Percentiles rank a stretch among this genome's conserved stretches.
Conservation (phyloP, 768 basidiomycete genomes). For the Lactarius sp. region DNA sequence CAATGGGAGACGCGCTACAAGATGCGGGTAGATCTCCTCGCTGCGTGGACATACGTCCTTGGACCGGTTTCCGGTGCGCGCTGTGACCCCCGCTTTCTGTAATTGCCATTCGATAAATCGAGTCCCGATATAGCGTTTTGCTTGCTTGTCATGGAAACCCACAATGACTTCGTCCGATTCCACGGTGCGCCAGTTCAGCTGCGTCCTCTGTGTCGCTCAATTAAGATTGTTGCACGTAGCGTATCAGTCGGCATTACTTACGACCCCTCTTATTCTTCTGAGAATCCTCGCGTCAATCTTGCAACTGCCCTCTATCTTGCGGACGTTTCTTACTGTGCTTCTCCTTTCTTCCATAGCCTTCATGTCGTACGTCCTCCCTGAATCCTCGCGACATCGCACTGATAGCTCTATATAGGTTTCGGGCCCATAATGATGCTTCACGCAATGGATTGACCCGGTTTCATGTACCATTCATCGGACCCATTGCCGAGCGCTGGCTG, state of each 20-base stretch:
- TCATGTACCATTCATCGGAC: slow-evolving; percentile 58
- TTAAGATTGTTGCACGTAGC: slow-evolving; percentile 39
- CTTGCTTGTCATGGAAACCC: slow-evolving; percentile 68
- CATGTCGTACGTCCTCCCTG: slow-evolving; percentile 49
- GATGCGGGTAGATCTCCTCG: slow-evolving; percentile 60
- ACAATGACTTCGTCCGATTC: slow-evolving; percentile 73
- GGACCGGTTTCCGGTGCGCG: slow-evolving; percentile 69
- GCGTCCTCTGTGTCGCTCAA: slow-evolving; percentile 7
- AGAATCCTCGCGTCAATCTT: slow-evolving; percentile 52
- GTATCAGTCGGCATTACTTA: slow-evolving; percentile 72
- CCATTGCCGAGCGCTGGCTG: slow-evolving; percentile 65
- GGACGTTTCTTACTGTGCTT: slow-evolving; percentile 44
- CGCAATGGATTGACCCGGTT: slow-evolving; percentile 50
- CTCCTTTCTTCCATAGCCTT: slow-evolving; percentile 40
- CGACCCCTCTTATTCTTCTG: slow-evolving; percentile 54
- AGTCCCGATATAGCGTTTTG: slow-evolving; percentile 56
- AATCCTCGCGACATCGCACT: background rate
- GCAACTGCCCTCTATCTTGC: slow-evolving; percentile 49
- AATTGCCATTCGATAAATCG: slow-evolving; percentile 51
- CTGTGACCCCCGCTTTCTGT: slow-evolving; percentile 46
- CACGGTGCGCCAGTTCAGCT: slow-evolving; percentile 48
- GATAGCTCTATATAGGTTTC: slow-evolving; percentile 33
- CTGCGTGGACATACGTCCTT: slow-evolving; percentile 58
- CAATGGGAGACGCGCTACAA: slow-evolving; percentile 70
- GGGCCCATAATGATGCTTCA: slow-evolving; percentile 51